Conservation (phyloP, 2,329 filamentous ascomycete genomes). For the Thielaviopsis punctulata region DNA sequence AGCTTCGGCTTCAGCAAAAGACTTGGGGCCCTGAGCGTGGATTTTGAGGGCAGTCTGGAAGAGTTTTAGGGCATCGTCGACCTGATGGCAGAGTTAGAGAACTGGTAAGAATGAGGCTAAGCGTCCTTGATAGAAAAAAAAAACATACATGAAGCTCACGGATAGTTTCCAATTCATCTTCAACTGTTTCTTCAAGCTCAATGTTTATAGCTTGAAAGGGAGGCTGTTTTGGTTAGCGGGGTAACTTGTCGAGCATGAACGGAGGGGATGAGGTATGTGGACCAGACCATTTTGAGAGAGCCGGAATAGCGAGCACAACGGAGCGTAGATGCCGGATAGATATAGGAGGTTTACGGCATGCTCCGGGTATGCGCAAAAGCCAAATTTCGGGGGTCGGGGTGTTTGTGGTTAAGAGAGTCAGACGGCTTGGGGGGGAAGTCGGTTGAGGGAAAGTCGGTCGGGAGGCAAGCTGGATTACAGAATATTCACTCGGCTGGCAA, state of each 20-base stretch:
- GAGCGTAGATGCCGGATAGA: background rate
- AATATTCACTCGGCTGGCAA: too few relatives aligned
- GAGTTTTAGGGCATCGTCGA: conserved; percentile 88
- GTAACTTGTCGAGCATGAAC: too few relatives aligned
- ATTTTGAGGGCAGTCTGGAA: conserved; percentile 84
- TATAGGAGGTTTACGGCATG: background rate
- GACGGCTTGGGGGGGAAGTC: too few relatives aligned
- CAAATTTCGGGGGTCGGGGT: background rate
- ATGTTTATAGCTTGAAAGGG: conserved; percentile 82
- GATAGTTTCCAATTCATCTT: conserved; percentile 86
- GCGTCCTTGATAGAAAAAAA: background rate
- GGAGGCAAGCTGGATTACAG: too few relatives aligned
- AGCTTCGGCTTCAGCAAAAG: conserved; percentile 56
- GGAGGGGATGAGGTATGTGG: too few relatives aligned
- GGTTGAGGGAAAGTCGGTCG: too few relatives aligned
- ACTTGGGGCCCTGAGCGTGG: conserved; percentile 68
- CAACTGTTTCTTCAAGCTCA: conserved; percentile 76
- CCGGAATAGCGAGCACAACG: background rate
- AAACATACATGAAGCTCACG: conserved; percentile 63
- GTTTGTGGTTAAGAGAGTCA: background rate
- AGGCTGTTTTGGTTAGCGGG: conserved; percentile 24
- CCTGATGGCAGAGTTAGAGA: conserved; percentile 26
- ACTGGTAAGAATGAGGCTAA: background rate
- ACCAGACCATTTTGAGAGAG: background rate
- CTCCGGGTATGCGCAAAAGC: background rate